Percentiles rank a stretch among this genome's conserved stretches.
Conservation (phyloP, 2,329 filamentous ascomycete species). For the Pseudogymnoascus sp. region DNA sequence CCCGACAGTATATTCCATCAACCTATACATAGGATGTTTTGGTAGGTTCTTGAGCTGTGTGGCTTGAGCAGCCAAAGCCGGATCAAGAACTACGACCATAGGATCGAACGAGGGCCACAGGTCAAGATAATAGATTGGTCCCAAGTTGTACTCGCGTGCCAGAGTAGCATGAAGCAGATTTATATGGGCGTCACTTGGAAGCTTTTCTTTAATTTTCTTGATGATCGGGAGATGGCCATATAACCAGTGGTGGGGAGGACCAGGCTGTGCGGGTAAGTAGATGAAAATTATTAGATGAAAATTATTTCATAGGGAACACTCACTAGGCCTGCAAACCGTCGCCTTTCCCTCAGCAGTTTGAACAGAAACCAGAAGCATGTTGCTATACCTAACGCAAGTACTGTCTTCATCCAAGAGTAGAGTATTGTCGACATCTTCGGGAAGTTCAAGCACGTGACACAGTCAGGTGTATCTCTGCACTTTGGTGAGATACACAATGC, state of each 20-base stretch:
- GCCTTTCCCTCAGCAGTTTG: not conserved
- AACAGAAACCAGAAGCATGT: not conserved
- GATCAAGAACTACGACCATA: constrained; percentile 15
- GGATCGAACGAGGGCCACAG: constrained; percentile 14
- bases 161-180: constrained; percentile 9
- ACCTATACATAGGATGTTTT: constrained; percentile 13
- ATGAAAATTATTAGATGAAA: too few species aligned
- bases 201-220: not conserved
- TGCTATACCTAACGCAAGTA: not conserved
- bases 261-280: not conserved
- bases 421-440: not conserved
- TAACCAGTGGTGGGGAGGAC: not conserved
- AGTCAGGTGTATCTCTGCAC: too few species aligned
- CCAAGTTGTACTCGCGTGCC: constrained; percentile 14
- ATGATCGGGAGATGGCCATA: not conserved
- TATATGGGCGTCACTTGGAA: not conserved
- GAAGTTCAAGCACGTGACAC: too few species aligned
- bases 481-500: too few species aligned
- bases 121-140: constrained; percentile 19
- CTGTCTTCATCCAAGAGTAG: not conserved
- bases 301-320: not conserved
- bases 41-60: constrained; percentile 14
- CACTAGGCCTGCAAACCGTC: not conserved
- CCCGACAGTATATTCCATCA: not conserved
- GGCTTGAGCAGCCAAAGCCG: constrained; percentile 13